Base-by-base conservation (phyloP, 805 yeast species). In the Pichia manshurica region DNA sequence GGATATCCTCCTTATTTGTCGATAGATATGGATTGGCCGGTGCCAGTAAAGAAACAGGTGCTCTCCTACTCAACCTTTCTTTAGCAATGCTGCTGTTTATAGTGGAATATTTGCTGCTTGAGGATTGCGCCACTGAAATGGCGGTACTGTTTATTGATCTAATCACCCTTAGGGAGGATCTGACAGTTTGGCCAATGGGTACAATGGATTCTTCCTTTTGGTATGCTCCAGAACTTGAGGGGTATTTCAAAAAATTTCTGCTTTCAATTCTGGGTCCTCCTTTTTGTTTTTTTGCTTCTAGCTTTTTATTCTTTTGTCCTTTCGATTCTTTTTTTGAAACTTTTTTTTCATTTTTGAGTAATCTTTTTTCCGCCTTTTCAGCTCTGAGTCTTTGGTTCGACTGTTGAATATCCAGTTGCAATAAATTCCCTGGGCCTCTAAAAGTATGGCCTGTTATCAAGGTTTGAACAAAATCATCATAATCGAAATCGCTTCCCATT, bases 361-460 rank as follows among this genome's bases (percentile, higher is more conserved):
- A 22, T 23, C n/a, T 22, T 39, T 10, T 2, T 5, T 7, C 22
- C 17, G 6, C 13, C 21, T 10, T 25, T 25, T 25, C 10, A 10
- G 7, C 29, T 10, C 10, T 25, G 10, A n/a, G 12, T 2, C 12
- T n/a, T 22, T 19, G 16, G 28, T 42, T 22, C 4, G 13, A 12
- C 13, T 33, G 17, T 2, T 25, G 7, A n/a, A 40, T 40, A 17
- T 40, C 16, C 17, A 17, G 16, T 13, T 17, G 13, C 5, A 40
- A 9, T 10, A 40, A 40, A 5, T 9, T 17, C 13, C 43, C 35
- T 2, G 43, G 43, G 8, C 43, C 43, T 20, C 3, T 12, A 15
- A 15, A 28, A 5, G 35, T 25, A 40, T 23, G 28, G 5, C 46
- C 46, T 12, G 46, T 17, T 5, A 44, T 28, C 19, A 44, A 25